Conservation (phyloP, 164 flowering plant species). For the Euptelea pleiosperma region DNA sequence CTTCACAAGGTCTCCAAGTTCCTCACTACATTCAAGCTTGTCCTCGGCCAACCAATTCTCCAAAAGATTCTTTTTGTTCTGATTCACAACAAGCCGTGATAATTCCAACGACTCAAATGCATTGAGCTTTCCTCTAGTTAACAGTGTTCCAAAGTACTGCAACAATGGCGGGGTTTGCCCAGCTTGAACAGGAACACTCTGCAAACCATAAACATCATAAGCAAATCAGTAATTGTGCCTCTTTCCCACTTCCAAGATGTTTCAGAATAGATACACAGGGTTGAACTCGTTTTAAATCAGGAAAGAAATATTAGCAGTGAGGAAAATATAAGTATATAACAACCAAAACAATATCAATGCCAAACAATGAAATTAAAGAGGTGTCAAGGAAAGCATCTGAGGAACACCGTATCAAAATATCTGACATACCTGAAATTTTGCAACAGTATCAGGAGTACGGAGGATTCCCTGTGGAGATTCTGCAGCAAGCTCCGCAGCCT, state of each 20-base stretch:
- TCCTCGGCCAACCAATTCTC: slow-evolving; percentile 99
- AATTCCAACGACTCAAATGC: slow-evolving; percentile 95
- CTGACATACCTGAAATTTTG: slow-evolving; percentile 88
- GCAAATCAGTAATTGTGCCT: neutral
- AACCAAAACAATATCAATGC: neutral
- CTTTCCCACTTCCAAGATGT: neutral
- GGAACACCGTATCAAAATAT: neutral
- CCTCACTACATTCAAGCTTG: slow-evolving; percentile 98
- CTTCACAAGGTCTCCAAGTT: slow-evolving; percentile 99
- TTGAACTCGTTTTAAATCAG: neutral
- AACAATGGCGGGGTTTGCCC: slow-evolving; percentile 97
- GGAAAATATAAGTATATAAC: neutral
- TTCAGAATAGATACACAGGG: neutral
- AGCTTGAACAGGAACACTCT: slow-evolving; percentile 99
- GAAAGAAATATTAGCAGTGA: neutral
- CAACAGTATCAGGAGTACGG: slow-evolving; percentile 97
- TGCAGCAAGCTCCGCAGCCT: slow-evolving; percentile 99
- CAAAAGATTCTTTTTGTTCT: slow-evolving; percentile 91
- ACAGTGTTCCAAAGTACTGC: slow-evolving; percentile 95
- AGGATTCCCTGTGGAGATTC: slow-evolving; percentile 99
- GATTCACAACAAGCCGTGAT: slow-evolving; percentile 98
- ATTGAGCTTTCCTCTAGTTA: slow-evolving; percentile 95
- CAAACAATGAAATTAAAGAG: neutral
- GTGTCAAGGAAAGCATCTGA: neutral
- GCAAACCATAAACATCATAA: slow-evolving; percentile 20